Base-by-base conservation (phyloP, 1,284 basidiomycete genomes). In the Puccinia triticina region DNA sequence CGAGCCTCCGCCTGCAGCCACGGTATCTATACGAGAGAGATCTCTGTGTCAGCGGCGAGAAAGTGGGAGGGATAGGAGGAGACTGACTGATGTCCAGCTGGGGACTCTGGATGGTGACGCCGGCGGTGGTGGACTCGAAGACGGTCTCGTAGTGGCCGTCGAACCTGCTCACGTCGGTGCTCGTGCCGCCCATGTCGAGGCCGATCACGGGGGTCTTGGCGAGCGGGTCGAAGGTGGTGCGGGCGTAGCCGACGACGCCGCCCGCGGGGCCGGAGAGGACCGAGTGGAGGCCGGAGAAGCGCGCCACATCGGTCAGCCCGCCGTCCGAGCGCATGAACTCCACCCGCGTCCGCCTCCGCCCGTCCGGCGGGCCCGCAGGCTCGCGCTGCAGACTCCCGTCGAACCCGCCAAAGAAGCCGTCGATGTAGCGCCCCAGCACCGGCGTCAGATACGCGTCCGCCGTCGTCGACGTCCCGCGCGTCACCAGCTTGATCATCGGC, bases 371-470 rank as follows among this genome's bases (percentile, higher is more conserved):
- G 1, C n/a, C n/a, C n/a, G 85, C 85, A n/a, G 85, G 92, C 91
- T 11, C 73, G 59, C 86, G 85, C 14, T 89, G 89, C 85, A 95
- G 88, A 84, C 92, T 91, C 50, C 89, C 90, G 84, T 96, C 93
- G 85, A 98, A 98, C 0, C 95, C 95, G 46, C 88, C 87, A 88
- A 95, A 97, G 89, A 98, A 97, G 0, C 94, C 94, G 84, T 95
- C 92, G n/a, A 98, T 90, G 86, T 98, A 98, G 43, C 91, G 90
- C 32, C 90, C 89, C 50, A 98, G 88, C 71, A 97, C 93, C 0
- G 96, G 96, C 0, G 96, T 98, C 43, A 98, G 91, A 87, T 99
- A 99, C 1, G 96, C 97, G 85, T 99, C 96, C 0, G 95, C 96
- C 0, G 95, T 97, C 0, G 94, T 92, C 0, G 94, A 96, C 3